Percentiles rank a stretch among this genome's conserved stretches.
phyloP scores from a whole-genome alignment of 192 early-diverging fungal genomes.

The Obelidium mucronatum region DNA sequence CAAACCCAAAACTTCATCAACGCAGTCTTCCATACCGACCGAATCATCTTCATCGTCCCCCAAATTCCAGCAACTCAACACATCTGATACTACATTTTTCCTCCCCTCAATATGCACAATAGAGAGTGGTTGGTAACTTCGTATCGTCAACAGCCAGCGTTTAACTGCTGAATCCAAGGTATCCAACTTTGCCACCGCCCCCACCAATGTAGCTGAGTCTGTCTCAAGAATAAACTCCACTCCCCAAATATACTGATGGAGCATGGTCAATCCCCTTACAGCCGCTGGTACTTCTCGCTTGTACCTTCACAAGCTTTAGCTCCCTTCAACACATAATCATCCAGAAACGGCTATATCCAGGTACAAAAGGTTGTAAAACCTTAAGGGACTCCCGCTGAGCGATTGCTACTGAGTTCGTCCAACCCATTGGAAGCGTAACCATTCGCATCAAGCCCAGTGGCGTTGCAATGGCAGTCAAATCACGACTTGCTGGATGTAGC shows the following conservation, averaged over 20 bases:
- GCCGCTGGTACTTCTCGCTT: neutral
- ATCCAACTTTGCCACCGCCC: neutral
- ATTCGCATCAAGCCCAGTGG: conserved; percentile 5
- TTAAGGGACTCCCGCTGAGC: neutral
- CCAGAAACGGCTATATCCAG: neutral
- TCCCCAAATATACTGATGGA: neutral
- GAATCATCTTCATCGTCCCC: neutral
- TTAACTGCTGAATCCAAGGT: neutral
- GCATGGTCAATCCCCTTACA: neutral
- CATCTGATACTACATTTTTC: neutral
- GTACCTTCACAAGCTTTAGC: neutral
- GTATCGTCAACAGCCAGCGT: neutral
- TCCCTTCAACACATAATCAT: neutral
- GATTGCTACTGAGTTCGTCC: conserved; percentile 1
- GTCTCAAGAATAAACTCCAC: neutral
- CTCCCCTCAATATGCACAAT: neutral
- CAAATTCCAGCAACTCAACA: neutral
- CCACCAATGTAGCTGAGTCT: neutral
- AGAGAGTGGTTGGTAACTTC: neutral
- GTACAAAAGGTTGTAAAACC: neutral
- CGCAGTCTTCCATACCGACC: neutral
- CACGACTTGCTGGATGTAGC: neutral
- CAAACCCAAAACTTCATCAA: neutral
- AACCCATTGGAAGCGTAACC: neutral
- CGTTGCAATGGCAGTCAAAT: neutral